phyloP scores from a whole-genome alignment of 768 basidiomycete genomes.

The Baorangia bicolor region DNA sequence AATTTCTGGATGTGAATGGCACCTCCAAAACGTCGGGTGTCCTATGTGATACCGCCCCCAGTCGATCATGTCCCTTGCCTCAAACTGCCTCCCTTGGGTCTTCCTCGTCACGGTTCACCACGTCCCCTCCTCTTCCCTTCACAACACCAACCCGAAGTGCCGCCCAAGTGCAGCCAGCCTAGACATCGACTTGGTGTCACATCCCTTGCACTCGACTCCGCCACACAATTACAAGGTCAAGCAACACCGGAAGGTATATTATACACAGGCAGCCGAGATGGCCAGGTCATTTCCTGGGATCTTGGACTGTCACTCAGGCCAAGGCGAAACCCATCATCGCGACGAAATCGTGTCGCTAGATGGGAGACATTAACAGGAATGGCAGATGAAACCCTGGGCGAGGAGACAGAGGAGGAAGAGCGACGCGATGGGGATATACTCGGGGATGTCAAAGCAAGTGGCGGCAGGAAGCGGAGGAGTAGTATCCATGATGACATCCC shows the following conservation, averaged over 20 bases:
- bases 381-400: slow-evolving; percentile 67
- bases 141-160: slow-evolving; percentile 21
- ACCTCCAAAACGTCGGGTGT: slow-evolving; percentile 67
- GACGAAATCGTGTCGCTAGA: slow-evolving; percentile 35
- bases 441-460: slow-evolving; percentile 60
- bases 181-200: slow-evolving; percentile 85
- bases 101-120: slow-evolving; percentile 63
- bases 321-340: slow-evolving; percentile 34
- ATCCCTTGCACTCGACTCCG: slow-evolving; percentile 82
- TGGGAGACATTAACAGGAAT: slow-evolving; percentile 89
- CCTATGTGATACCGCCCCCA: slow-evolving; percentile 85
- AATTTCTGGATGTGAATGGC: slow-evolving; percentile 34
- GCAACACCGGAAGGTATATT: slow-evolving; percentile 78
- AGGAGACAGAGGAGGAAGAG: slow-evolving; percentile 65
- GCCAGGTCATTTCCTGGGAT: slow-evolving; percentile 87
- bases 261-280: slow-evolving; percentile 89
- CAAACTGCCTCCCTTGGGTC: slow-evolving; percentile 64
- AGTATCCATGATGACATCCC: slow-evolving; percentile 40
- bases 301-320: slow-evolving; percentile 59
- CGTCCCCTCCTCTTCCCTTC: slow-evolving; percentile 63
- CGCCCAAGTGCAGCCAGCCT: slow-evolving; percentile 46
- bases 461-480: slow-evolving; percentile 34
- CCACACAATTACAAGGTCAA: slow-evolving; percentile 72
- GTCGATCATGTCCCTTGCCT: slow-evolving; percentile 59
- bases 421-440: slow-evolving; percentile 74